A percentile compares a stretch with the other conserved stretches of the same genome.
Conservation (phyloP, 495 filamentous ascomycete species). For the Neurospora sp. region DNA sequence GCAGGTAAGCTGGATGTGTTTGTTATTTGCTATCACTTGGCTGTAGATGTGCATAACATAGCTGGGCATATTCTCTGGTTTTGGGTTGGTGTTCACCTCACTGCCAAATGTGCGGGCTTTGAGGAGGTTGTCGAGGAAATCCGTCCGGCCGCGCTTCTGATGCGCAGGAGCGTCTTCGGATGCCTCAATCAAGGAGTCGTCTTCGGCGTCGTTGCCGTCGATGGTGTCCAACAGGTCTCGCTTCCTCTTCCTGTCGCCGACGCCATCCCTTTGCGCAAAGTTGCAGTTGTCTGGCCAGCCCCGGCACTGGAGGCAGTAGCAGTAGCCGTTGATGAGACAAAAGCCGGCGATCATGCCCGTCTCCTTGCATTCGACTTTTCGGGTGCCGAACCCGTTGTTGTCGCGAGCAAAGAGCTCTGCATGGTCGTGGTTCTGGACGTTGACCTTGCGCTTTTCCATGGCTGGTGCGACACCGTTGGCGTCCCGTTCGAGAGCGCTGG, state of each 20-base stretch:
- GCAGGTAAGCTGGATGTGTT: not conserved
- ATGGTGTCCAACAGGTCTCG: not conserved
- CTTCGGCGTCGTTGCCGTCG: not conserved
- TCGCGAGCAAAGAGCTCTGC: not conserved
- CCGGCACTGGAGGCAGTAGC: not conserved
- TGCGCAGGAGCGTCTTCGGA: not conserved
- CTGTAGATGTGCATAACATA: not conserved
- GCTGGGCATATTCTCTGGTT: not conserved
- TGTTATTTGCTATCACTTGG: not conserved
- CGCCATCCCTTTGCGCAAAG: not conserved
- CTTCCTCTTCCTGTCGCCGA: not conserved
- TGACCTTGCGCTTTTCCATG: not conserved
- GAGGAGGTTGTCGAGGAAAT: not conserved
- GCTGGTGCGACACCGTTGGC: not conserved
- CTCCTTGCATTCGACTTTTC: not conserved
- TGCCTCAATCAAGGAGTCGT: not conserved
- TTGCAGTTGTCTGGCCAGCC: not conserved
- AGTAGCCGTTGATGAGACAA: not conserved
- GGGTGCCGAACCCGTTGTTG: not conserved
- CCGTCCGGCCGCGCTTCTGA: not conserved
- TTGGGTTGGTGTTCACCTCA: not conserved
- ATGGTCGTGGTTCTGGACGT: not conserved
- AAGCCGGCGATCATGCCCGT: not conserved
- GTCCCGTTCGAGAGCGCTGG: not conserved
- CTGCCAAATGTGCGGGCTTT: not conserved